Conservation (phyloP, 2,329 filamentous ascomycete genomes). For the Cercospora zeina region DNA sequence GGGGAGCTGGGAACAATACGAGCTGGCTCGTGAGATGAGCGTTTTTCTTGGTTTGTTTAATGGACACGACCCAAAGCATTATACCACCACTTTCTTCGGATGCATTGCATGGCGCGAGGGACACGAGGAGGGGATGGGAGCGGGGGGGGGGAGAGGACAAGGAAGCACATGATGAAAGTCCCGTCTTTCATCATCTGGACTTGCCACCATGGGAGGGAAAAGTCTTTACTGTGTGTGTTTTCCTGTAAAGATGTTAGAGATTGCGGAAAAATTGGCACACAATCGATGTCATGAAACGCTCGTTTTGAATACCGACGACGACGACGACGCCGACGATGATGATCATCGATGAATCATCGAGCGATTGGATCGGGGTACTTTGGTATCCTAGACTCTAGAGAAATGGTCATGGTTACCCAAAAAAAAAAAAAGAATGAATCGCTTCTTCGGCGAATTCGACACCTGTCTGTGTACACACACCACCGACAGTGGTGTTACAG, state of each 20-base stretch:
- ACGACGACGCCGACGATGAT: not conserved
- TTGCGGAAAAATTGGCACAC: not conserved
- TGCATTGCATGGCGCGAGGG: slow-evolving; percentile 19
- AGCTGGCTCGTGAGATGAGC: slow-evolving; percentile 22
- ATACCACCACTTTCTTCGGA: slow-evolving; percentile 23
- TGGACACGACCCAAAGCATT: slow-evolving; percentile 13
- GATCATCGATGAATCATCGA: not conserved
- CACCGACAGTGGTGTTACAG: too few relatives aligned
- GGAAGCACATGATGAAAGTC: not conserved
- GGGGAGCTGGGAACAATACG: not conserved
- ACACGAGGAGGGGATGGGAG: not conserved
- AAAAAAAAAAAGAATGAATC: not conserved
- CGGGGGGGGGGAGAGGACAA: not conserved
- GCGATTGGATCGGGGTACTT: too few relatives aligned
- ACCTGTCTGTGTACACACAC: too few relatives aligned
- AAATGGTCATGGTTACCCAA: not conserved
- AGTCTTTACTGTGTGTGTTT: slow-evolving; percentile 1
- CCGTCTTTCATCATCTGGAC: not conserved
- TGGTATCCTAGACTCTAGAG: too few relatives aligned
- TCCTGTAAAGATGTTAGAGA: slow-evolving; percentile 2
- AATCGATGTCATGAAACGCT: not conserved
- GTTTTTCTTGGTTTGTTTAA: not conserved
- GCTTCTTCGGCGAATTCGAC: slow-evolving; percentile 1
- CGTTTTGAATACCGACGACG: not conserved
- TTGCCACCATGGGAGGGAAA: not conserved